Evolutionary conservation across 176 grass and related monocot species (phyloP).

Genomic region (Bonia amplexicaulis): DNA sequence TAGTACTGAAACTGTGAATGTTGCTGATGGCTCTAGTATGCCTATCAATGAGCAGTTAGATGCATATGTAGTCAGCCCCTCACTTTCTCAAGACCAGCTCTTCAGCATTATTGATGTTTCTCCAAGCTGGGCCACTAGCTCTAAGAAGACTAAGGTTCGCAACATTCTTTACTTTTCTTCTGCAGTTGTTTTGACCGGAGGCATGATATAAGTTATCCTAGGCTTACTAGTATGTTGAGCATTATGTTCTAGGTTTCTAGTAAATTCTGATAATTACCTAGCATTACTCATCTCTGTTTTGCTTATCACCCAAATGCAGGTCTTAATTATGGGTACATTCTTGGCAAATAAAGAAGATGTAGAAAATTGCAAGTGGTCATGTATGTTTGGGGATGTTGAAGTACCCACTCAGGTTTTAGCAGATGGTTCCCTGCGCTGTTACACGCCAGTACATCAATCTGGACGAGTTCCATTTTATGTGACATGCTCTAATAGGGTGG

Average conservation of each 20-base stretch:
- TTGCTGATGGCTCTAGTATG: slow-evolving; percentile 56
- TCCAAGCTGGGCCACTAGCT: slow-evolving; percentile 65
- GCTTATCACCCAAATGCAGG: slow-evolving; percentile 40
- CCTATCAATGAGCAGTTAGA: slow-evolving; percentile 74
- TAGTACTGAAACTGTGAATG: slow-evolving; percentile 53
- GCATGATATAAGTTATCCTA: not conserved
- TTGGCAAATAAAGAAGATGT: slow-evolving; percentile 79
- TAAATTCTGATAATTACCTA: slow-evolving; percentile 1
- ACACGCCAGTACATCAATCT: slow-evolving; percentile 64
- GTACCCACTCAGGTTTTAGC: slow-evolving; percentile 73
- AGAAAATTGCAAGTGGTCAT: slow-evolving; percentile 88
- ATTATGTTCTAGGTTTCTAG: not conserved
- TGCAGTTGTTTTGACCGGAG: not conserved
- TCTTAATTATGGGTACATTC: slow-evolving; percentile 91
- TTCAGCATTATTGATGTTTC: slow-evolving; percentile 99
- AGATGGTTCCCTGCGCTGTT: slow-evolving; percentile 80
- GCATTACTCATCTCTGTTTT: slow-evolving; percentile 1
- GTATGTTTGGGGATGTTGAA: slow-evolving; percentile 98
- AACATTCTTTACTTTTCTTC: not conserved
- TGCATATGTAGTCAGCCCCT: slow-evolving; percentile 72
- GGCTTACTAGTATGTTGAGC: not conserved
- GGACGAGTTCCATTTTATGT: slow-evolving; percentile 90
- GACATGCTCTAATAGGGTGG: slow-evolving; percentile 89
- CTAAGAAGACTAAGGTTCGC: slow-evolving; percentile 59
- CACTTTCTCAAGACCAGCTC: slow-evolving; percentile 89